Evolutionary conservation across 495 filamentous ascomycete species (phyloP).

Genomic region (Immersiella caudata): DNA sequence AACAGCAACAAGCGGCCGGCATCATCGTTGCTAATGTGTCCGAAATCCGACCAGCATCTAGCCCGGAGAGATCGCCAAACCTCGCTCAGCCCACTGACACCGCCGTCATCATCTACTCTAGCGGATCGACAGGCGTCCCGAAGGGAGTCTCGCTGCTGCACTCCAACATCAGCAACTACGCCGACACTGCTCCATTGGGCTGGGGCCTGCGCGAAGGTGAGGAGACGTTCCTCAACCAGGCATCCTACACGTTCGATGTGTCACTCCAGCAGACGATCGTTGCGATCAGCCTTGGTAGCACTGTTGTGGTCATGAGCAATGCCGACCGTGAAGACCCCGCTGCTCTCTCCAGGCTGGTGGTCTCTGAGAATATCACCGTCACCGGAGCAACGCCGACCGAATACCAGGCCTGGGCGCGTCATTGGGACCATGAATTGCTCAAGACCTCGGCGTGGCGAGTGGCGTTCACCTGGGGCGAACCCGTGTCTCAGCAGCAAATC

Average conservation of each 20-base stretch:
- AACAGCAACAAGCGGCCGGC: conserved; percentile 21
- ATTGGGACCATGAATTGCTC: conserved; percentile 12
- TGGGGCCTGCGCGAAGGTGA: conserved; percentile 7
- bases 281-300: conserved; percentile 32
- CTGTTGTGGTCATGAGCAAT: conserved; percentile 25
- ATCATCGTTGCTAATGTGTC: conserved; percentile 14
- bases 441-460: conserved; percentile 27
- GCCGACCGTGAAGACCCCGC: conserved; percentile 28
- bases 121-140: conserved; percentile 51
- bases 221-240: conserved; percentile 38
- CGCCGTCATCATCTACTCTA: conserved; percentile 50
- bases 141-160: conserved; percentile 50
- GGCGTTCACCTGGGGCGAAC: conserved; percentile 36
- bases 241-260: conserved; percentile 34
- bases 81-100: conserved; percentile 17
- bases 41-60: not conserved
- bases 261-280: conserved; percentile 36
- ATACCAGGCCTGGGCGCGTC: conserved; percentile 27
- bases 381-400: conserved; percentile 34
- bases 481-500: conserved; percentile 14
- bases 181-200: conserved; percentile 22
- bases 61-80: not conserved
- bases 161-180: conserved; percentile 25
- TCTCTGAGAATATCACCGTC: conserved; percentile 27
- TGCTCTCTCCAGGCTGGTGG: conserved; percentile 30